Evolutionary conservation across 2,329 filamentous ascomycete species (phyloP).

Genomic region (Fusarium napiforme): DNA sequence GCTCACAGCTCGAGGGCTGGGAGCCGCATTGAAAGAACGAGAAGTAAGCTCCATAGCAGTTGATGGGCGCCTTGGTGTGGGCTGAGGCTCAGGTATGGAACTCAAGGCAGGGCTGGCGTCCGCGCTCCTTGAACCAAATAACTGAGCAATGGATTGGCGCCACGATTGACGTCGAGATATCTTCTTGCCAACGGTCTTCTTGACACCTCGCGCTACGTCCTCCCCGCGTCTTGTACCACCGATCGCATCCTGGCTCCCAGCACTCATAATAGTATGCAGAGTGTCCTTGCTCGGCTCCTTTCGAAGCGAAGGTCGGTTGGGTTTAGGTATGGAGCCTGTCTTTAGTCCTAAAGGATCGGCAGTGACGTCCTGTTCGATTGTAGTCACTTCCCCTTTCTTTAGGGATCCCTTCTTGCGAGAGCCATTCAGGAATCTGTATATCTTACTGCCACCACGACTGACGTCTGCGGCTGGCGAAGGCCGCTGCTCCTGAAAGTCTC

Average conservation of each 20-base stretch:
- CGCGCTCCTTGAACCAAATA: slow-evolving; percentile 31
- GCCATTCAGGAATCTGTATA: slow-evolving; percentile 31
- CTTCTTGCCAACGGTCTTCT: slow-evolving; percentile 9
- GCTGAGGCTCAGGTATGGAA: not conserved
- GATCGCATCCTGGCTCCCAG: slow-evolving; percentile 56
- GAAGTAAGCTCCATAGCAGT: slow-evolving; percentile 13
- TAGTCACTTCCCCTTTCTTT: slow-evolving; percentile 27
- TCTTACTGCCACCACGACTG: slow-evolving; percentile 16
- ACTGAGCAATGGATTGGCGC: slow-evolving; percentile 31
- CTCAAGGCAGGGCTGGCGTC: slow-evolving; percentile 10
- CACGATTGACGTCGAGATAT: slow-evolving; percentile 30
- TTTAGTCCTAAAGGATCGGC: slow-evolving; percentile 40
- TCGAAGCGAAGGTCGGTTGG: slow-evolving; percentile 52
- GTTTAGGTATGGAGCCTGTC: slow-evolving; percentile 44
- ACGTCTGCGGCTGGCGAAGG: not conserved
- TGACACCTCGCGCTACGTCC: not conserved
- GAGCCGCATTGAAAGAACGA: not conserved
- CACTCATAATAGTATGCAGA: slow-evolving; percentile 62
- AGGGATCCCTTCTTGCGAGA: slow-evolving; percentile 35
- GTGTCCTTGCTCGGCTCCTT: slow-evolving; percentile 59
- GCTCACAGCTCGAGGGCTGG: slow-evolving; percentile 1
- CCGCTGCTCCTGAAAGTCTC: not conserved
- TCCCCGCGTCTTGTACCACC: slow-evolving; percentile 9
- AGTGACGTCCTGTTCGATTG: slow-evolving; percentile 41
- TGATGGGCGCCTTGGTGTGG: slow-evolving; percentile 12